Evolutionary conservation across 345 rosid genomes (phyloP), one percentile per base, ranked within the genome.

Genomic region (Salix exigua): DNA sequence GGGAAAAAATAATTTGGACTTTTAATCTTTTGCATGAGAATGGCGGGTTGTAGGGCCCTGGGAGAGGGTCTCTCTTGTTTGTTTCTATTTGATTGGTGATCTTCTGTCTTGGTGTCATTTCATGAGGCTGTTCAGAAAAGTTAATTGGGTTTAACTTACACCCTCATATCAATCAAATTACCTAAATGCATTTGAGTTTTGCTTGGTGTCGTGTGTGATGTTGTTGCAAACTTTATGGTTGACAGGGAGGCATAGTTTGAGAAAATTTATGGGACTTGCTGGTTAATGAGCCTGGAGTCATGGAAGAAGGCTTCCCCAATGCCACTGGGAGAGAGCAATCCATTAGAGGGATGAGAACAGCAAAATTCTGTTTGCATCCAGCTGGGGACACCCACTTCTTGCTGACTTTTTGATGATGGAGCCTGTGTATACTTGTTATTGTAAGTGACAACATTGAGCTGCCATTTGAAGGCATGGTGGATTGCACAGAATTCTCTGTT

Each of bases 221-320:
- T 23, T 64, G 6, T 40, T 40, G 44, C 62, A 53, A 16, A 67
- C 58, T 35, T 74, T 58, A 44, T 70, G 64, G 2, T 72, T 46
- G 63, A 64, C 79, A 93, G 99, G 98, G 99, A 70, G 97, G 99
- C 50, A 35, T 87, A 7, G 86, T 93, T 60, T 87, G 98, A 80
- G 97, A 92, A 82, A 89, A 92, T 58, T 74, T 96, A 58, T 96
- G 99, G 97, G 97, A 91, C 58, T 80, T 93, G 82, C 75, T 96
- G 88, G 91, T 82, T 5, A 86, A 87, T 35, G 88, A 89, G 72
- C 85, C 86, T 0, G 84, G 89, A 3, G 44, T 92, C 50, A 89
- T 96, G 91, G 97, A 96, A 87, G 99, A 96, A 90, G 99, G 99
- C 73, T 96, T 96, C 73, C 97, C 99, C 13, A 93, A 91, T 82